Percentiles rank a stretch among this genome's conserved stretches.
Evolutionary conservation across 1,284 basidiomycete species (phyloP).

Genomic region (Puccinia triticina): DNA sequence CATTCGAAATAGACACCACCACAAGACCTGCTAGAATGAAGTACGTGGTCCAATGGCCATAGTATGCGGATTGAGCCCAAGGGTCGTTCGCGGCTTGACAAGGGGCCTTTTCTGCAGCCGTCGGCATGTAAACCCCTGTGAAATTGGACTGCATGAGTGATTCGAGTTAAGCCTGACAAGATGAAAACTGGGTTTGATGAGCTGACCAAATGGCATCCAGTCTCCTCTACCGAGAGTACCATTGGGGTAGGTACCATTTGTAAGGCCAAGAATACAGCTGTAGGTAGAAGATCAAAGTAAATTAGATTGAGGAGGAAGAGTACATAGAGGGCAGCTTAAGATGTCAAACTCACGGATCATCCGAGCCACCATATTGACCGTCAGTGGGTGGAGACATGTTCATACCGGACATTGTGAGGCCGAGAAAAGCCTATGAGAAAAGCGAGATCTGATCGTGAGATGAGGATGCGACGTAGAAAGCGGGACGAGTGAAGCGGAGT

Average conservation of each 20-base stretch:
- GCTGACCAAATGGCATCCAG: conserved; percentile 40
- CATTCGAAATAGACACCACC: conserved; percentile 28
- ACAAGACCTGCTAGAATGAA: conserved; percentile 31
- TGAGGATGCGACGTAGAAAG: too few relatives aligned
- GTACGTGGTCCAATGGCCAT: conserved; percentile 42
- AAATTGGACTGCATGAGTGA: background rate
- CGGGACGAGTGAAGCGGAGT: too few relatives aligned
- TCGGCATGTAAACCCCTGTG: conserved; percentile 23
- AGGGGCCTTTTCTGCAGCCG: conserved; percentile 1
- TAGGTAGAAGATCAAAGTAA: background rate
- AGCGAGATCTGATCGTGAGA: too few relatives aligned
- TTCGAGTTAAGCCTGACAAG: too few relatives aligned
- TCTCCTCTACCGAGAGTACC: conserved; percentile 30
- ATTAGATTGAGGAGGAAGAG: background rate
- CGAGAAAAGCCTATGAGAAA: too few relatives aligned
- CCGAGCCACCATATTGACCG: conserved; percentile 35
- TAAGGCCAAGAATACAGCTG: conserved; percentile 44
- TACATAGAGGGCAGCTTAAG: background rate
- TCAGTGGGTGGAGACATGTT: background rate
- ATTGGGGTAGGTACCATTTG: conserved; percentile 49
- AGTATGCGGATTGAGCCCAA: conserved; percentile 23
- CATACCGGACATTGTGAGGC: background rate
- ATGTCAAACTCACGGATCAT: conserved; percentile 31
- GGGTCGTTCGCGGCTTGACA: conserved; percentile 40
- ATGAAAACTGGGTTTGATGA: background rate